Percentiles rank a stretch among this genome's conserved stretches.
Conservation (phyloP, 2,329 filamentous ascomycete genomes). For the Xylogone sp. region DNA sequence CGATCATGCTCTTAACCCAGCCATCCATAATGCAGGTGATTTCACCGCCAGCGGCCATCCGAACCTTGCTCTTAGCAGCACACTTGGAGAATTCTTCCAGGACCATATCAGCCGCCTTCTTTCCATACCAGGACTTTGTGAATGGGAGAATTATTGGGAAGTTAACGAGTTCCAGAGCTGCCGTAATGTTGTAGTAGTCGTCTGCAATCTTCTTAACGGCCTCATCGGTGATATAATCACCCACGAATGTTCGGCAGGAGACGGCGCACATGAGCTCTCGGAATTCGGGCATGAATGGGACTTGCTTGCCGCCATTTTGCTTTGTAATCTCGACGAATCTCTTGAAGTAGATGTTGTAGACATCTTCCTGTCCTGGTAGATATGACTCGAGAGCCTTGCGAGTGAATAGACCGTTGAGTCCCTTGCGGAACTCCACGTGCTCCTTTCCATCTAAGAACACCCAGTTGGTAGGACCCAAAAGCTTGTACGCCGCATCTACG, state of each 20-base stretch:
- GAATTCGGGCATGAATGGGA: constrained; percentile 88
- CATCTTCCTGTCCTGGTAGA: constrained; percentile 86
- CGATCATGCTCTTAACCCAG: constrained; percentile 86
- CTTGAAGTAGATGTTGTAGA: constrained; percentile 84
- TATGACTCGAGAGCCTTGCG: constrained; percentile 83
- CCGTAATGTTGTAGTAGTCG: constrained; percentile 96
- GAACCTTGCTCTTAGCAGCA: constrained; percentile 87
- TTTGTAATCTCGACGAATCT: constrained; percentile 73
- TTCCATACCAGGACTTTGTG: constrained; percentile 96
- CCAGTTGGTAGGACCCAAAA: constrained; percentile 90
- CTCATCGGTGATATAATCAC: constrained; percentile 89
- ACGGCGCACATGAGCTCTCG: constrained; percentile 93
- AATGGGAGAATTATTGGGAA: constrained; percentile 95
- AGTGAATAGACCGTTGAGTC: constrained; percentile 91
- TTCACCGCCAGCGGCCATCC: constrained; percentile 84
- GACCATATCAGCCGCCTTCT: constrained; percentile 92
- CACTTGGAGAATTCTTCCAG: constrained; percentile 86
- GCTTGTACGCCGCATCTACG: constrained; percentile 89
- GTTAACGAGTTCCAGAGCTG: constrained; percentile 93
- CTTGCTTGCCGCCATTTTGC: constrained; percentile 66
- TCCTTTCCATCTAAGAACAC: constrained; percentile 94
- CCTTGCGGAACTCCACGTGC: constrained; percentile 96
- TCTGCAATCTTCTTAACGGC: constrained; percentile 91
- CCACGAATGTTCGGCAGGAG: constrained; percentile 94
- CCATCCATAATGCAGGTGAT: constrained; percentile 92